phyloP scores from a whole-genome alignment of 352 stramenopile genomes.

The Pythium volutum region DNA sequence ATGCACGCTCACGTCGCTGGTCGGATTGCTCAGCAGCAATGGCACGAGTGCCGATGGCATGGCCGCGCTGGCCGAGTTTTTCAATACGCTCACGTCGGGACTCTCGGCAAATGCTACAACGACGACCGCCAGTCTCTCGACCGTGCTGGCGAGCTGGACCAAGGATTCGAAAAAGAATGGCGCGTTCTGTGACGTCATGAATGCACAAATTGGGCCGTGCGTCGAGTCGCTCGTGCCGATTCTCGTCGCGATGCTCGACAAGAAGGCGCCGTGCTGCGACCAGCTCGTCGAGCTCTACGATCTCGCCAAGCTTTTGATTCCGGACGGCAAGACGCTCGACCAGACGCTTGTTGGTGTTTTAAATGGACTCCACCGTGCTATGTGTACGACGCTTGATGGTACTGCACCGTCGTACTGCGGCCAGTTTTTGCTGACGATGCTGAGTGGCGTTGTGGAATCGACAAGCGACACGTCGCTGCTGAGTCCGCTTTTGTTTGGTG shows the following conservation, averaged over 20 bases:
- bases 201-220: conserved; percentile 42
- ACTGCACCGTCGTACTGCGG: conserved; percentile 30
- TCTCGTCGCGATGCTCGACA: conserved; percentile 41
- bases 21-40: conserved; percentile 33
- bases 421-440: conserved; percentile 38
- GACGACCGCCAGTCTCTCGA: conserved; percentile 22
- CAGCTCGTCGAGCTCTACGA: conserved; percentile 46
- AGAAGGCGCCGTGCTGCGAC: conserved; percentile 45
- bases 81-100: conserved; percentile 35
- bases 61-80: conserved; percentile 39
- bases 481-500: conserved; percentile 38
- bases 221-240: conserved; percentile 39
- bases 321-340: conserved; percentile 39
- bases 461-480: conserved; percentile 37
- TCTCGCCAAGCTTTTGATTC: conserved; percentile 42
- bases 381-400: conserved; percentile 36
- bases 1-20: conserved; percentile 51
- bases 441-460: conserved; percentile 29
- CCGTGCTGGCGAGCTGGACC: conserved; percentile 36
- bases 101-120: conserved; percentile 22
- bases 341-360: conserved; percentile 42
- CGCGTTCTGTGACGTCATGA: conserved; percentile 61
- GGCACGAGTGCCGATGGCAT: conserved; percentile 21
- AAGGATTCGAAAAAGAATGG: conserved; percentile 36
- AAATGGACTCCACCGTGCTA: conserved; percentile 52